Conservation (phyloP, 306 rosid species). For the Elaeagnus macrophylla region DNA sequence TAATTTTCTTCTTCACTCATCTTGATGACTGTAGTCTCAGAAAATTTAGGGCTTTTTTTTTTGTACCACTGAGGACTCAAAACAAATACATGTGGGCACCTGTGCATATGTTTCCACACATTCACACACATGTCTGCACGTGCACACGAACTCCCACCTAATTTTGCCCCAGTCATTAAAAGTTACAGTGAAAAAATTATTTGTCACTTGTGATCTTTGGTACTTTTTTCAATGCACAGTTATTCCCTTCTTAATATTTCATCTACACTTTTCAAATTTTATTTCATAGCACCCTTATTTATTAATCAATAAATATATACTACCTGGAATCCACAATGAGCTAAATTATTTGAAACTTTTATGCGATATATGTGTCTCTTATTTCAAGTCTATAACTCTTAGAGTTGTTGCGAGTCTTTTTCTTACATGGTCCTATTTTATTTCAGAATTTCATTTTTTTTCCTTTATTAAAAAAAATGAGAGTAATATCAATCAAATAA, state of each 20-base stretch:
- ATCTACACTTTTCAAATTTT: neutral
- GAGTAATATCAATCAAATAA: too few species aligned
- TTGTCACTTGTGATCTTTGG: conserved; percentile 16
- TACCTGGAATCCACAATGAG: too few species aligned
- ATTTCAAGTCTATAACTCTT: too few species aligned
- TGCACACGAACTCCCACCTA: conserved; percentile 75
- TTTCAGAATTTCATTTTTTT: too few species aligned
- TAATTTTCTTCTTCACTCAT: neutral
- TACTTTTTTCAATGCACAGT: conserved; percentile 28
- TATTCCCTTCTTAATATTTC: neutral
- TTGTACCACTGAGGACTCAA: conserved; percentile 28
- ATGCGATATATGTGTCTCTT: too few species aligned
- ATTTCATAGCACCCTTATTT: neutral
- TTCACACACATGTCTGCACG: conserved; percentile 81
- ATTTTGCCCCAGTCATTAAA: conserved; percentile 8
- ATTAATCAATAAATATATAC: neutral
- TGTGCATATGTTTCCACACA: conserved; percentile 57
- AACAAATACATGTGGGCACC: conserved; percentile 57
- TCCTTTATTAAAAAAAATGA: too few species aligned
- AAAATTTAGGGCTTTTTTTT: neutral
- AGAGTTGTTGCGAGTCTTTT: too few species aligned
- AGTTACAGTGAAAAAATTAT: conserved; percentile 4
- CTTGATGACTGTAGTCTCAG: too few species aligned
- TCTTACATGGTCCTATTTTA: too few species aligned
- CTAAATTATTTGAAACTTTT: too few species aligned